phyloP scores from a whole-genome alignment of 176 grass and related monocot genomes.

The Bothriochloa decipiens region DNA sequence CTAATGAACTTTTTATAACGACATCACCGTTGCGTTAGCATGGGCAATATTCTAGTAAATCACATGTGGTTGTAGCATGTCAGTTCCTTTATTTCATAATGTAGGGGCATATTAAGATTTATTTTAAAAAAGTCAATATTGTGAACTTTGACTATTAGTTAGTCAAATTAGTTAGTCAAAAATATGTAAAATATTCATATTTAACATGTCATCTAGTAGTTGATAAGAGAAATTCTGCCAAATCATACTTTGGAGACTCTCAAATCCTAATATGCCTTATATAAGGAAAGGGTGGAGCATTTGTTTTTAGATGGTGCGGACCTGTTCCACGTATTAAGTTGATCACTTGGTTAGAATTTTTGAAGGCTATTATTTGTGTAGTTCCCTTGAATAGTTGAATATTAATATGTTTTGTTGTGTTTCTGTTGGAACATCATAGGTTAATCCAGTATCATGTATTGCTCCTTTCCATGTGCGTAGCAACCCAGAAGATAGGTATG shows the following conservation, averaged over 20 bases:
- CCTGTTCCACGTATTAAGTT: no score
- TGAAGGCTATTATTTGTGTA: no score
- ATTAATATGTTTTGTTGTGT: background rate
- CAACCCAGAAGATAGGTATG: constrained; percentile 62
- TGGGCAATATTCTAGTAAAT: no score
- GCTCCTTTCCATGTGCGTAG: constrained; percentile 38
- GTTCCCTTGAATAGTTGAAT: background rate
- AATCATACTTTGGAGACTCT: no score
- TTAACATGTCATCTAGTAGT: background rate
- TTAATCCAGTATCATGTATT: constrained; percentile 24
- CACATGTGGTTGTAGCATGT: background rate
- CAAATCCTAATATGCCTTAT: no score
- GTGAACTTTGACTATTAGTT: background rate
- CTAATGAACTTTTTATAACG: constrained; percentile 24
- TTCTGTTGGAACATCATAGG: constrained; percentile 38
- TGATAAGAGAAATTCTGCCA: background rate
- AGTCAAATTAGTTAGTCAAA: no score
- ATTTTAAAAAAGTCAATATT: background rate
- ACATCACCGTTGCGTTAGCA: no score
- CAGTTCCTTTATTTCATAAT: background rate
- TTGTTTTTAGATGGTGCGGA: no score
- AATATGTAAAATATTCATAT: background rate
- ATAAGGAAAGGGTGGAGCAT: no score
- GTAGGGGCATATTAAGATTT: background rate
- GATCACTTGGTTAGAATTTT: no score